Evolutionary conservation across 2,329 filamentous ascomycete genomes (phyloP), one percentile per base, ranked within the genome.

Genomic region (Fusarium sublunatum): DNA sequence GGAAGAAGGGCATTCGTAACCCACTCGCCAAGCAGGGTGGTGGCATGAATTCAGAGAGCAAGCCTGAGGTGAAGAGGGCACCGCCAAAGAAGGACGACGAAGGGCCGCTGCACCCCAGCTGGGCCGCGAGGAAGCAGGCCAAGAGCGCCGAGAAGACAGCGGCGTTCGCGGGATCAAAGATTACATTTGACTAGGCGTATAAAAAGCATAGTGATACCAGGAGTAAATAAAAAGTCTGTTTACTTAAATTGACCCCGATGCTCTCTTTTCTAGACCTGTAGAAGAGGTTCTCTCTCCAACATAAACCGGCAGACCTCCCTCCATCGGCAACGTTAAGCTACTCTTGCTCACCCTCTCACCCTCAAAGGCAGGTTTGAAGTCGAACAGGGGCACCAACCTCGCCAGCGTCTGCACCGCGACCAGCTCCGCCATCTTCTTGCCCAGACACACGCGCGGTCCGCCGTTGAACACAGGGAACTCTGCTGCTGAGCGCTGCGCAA

Each of bases 391-490:
- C 5, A 81, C 72, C 56, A 88, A 69, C 1, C 75, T 77, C 4
- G 83, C 80, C 64, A 88, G 78, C 8, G 83, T 81, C 73, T 86
- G 84, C 13, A 83, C 81, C 6, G 82, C 85, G 38, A 89, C 79
- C 6, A 81, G 64, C 73, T 89, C 86, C 4, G 87, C 87, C 86
- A 89, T 88, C 66, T 81, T 84, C 77, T 85, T 87, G 3, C 87
- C 87, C 32, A 89, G 73, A 59, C 87, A 89, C 3, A 79, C 79
- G 34, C 87, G 77, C n/a, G 84, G 77, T 0, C 87, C 87, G 15
- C 86, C 87, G 65, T 89, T 88, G 72, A 89, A 89, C 4, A 89
- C 86, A 1, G 84, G 86, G 63, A 83, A 89, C 71, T 88, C 86
- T 13, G 79, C 81, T 2, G 83, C 77, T 48, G 78, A 79, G 56